Percentiles rank a stretch among this genome's conserved stretches.
These are phyloP conservation scores for Eleusine coracana DNA, from an alignment of 176 grass and related monocot genomes.

Conservation along the genomic window DNA sequence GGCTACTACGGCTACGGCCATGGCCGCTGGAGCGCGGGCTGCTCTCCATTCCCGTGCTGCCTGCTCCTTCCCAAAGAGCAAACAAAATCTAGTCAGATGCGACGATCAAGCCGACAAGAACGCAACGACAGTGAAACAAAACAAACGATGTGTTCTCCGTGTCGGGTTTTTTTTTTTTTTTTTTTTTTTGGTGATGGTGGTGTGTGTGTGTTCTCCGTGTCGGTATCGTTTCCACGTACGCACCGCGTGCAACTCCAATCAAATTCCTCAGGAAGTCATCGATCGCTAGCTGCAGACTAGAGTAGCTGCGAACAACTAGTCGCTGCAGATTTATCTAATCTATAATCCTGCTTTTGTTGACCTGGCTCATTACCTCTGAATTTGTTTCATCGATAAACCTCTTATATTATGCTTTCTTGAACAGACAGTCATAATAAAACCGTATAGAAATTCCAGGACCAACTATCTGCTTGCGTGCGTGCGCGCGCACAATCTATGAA, in stretches of 20 bases:
- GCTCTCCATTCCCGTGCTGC: slow-evolving; percentile 35
- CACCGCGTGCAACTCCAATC: slow-evolving; percentile 9
- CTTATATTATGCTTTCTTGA: slow-evolving; percentile 6
- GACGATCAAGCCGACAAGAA: slow-evolving; percentile 20
- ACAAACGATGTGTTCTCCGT: neutral
- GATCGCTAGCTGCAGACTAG: slow-evolving; percentile 1
- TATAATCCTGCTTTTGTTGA: slow-evolving; percentile 22
- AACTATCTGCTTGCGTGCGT: neutral
- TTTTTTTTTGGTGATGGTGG: too few species aligned
- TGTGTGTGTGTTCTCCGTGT: slow-evolving; percentile 1
- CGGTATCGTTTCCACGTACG: slow-evolving; percentile 11
- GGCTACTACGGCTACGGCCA: slow-evolving; percentile 6
- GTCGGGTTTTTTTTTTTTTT: too few species aligned
- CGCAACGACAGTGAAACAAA: neutral
- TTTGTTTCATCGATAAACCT: neutral
- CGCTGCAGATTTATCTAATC: neutral
- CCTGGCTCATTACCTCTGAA: neutral
- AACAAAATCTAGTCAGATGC: neutral
- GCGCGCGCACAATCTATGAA: neutral
- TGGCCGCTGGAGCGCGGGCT: slow-evolving; percentile 58
- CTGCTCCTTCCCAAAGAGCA: neutral
- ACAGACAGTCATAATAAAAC: too few species aligned
- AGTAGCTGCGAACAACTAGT: neutral
- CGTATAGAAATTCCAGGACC: neutral
- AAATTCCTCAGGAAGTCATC: neutral